A percentile compares a stretch with the other conserved stretches of the same genome.
phyloP scores from a whole-genome alignment of 306 rosid species.

The Urtica urens region DNA sequence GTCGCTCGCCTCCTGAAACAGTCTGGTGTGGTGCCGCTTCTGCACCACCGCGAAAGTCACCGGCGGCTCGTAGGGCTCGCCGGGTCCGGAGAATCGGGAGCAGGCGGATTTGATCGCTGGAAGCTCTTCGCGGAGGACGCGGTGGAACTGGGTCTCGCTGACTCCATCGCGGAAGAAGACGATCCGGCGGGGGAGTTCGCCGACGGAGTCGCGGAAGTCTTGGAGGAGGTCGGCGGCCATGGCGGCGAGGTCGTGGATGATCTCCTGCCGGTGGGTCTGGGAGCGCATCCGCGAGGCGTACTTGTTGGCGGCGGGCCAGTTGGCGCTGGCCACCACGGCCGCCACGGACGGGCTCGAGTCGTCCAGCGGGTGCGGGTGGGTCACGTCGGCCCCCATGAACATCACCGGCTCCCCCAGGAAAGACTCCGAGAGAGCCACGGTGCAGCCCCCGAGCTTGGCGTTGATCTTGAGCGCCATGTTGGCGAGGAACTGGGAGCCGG shows the following conservation, averaged over 20 bases:
- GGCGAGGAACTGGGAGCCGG: slow-evolving; percentile 80
- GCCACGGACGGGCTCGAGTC: slow-evolving; percentile 94
- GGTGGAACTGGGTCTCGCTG: slow-evolving; percentile 86
- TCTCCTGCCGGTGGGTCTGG: slow-evolving; percentile 94
- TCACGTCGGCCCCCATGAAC: slow-evolving; percentile 97
- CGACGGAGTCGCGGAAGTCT: slow-evolving; percentile 63
- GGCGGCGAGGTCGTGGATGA: slow-evolving; percentile 64
- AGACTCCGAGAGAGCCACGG: slow-evolving; percentile 78
- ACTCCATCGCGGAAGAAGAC: slow-evolving; percentile 95
- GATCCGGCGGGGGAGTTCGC: slow-evolving; percentile 66
- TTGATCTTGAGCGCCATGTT: slow-evolving; percentile 94
- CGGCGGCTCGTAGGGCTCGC: slow-evolving; percentile 62
- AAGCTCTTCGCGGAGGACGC: slow-evolving; percentile 72
- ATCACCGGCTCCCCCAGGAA: slow-evolving; percentile 73
- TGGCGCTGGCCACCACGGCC: slow-evolving; percentile 97
- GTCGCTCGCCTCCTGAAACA: slow-evolving; percentile 51
- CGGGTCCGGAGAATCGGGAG: slow-evolving; percentile 40
- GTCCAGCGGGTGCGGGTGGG: slow-evolving; percentile 98
- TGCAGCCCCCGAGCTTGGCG: slow-evolving; percentile 97
- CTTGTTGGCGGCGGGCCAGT: slow-evolving; percentile 97
- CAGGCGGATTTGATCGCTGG: slow-evolving; percentile 65
- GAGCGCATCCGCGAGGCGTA: slow-evolving; percentile 93
- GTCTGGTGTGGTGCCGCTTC: slow-evolving; percentile 91
- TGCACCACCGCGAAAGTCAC: slow-evolving; percentile 88
- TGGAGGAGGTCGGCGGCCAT: slow-evolving; percentile 83